Base-by-base conservation (phyloP, 2,329 filamentous ascomycete genomes). In the Neonectria sp. region DNA sequence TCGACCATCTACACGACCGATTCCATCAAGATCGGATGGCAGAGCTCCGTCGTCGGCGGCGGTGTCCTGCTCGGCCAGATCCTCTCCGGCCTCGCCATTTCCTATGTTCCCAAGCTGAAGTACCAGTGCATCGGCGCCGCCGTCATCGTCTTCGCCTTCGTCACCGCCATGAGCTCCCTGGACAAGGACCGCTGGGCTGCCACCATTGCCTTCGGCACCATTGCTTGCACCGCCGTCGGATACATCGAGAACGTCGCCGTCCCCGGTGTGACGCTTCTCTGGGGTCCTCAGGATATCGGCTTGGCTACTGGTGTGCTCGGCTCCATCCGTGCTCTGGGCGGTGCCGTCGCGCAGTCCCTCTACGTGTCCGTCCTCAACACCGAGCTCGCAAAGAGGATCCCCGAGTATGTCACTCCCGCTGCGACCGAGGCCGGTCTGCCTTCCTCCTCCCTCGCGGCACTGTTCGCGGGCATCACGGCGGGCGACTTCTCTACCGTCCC, bases 241-340 rank as follows among this genome's bases (percentile, higher is more conserved):
- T 81, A 78, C 68, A 77, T 83, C 60, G 81, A 83, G 65, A 82
- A 81, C 71, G 76, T 83, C 57, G 74, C 78, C n/a, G 77, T 84
- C 56, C 80, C 83, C 1, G 82, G 81, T 8, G 82, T 86, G 29
- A 82, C 82, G 2, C 78, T 84, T 11, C 79, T 86, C 48, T 84
- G 80, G 73, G 83, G 83, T 63, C 77, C 84, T 6, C 80, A 84
- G 68, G 84, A 86, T 67, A 85, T 85, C 51, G 83, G 84, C 17
- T 78, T 85, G 17, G 83, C 74, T 60, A 82, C 70, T 6, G 84
- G 84, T 21, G 79, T 84, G 25, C 81, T 85, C 33, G 83, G 84
- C 12, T 83, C 81, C 24, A 84, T 86, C 62, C 82, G 85, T 33
- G 81, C 81, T 5, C 78, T 81, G 3, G 80, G 81, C n/a, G 81